These are phyloP conservation scores for Sonneratia caseolaris DNA, from an alignment of 345 rosid genomes.

Conservation along the genomic window DNA sequence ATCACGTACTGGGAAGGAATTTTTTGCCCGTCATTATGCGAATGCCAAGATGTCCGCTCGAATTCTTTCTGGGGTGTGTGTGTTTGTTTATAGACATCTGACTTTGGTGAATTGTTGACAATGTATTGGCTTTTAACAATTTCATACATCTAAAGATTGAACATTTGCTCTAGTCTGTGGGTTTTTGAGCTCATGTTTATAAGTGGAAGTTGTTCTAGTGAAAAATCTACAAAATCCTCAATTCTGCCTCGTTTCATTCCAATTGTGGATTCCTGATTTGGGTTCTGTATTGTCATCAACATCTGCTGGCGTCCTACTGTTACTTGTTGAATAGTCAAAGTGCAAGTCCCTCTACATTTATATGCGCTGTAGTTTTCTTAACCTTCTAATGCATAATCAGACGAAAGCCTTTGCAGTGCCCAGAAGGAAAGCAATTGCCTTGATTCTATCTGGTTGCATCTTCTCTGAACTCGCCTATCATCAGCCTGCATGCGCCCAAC, in stretches of 20 bases:
- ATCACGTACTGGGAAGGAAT: too few species aligned
- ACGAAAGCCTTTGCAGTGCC: constrained; percentile 72
- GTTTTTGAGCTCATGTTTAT: neutral
- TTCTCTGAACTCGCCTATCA: constrained; percentile 28
- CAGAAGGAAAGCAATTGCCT: constrained; percentile 50
- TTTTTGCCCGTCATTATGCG: too few species aligned
- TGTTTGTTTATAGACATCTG: neutral
- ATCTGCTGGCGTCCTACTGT: neutral
- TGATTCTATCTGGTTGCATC: constrained; percentile 48
- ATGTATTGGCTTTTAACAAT: neutral
- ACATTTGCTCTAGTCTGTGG: neutral
- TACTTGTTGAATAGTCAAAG: neutral
- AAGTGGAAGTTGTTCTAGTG: neutral
- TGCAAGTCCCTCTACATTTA: neutral
- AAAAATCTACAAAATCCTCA: neutral
- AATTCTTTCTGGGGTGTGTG: too few species aligned
- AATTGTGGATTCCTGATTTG: neutral
- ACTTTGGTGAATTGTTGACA: neutral
- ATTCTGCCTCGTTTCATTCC: neutral
- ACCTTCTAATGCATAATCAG: constrained; percentile 36
- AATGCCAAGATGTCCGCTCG: too few species aligned
- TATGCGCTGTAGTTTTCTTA: neutral
- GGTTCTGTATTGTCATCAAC: neutral
- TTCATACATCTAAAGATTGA: constrained; percentile 1
- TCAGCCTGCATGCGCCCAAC: constrained; percentile 30